A percentile compares a stretch with the other conserved stretches of the same genome.
Evolutionary conservation across 176 grass and related monocot species (phyloP).

Genomic region (Luzula sylvatica): DNA sequence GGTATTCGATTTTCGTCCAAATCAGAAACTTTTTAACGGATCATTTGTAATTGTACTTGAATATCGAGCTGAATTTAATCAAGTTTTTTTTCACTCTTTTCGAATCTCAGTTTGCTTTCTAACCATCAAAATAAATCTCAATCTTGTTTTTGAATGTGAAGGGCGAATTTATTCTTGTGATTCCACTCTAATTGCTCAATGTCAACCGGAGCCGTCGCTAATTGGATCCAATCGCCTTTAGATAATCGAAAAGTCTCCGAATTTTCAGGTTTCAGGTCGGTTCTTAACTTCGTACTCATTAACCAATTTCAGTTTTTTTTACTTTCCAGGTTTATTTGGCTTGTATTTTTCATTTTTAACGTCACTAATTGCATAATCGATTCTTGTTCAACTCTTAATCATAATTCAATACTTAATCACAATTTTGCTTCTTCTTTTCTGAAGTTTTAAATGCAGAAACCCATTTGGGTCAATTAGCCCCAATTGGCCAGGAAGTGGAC

Average conservation of each 20-base stretch:
- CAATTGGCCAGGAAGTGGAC: constrained; percentile 37
- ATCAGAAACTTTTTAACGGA: too few species aligned
- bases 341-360: not conserved
- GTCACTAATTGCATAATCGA: not conserved
- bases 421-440: constrained; percentile 4
- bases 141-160: too few species aligned
- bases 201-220: constrained; percentile 43
- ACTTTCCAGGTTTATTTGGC: not conserved
- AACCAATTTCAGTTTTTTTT: constrained; percentile 4
- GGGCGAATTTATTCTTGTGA: too few species aligned
- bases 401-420: too few species aligned
- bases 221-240: constrained; percentile 54
- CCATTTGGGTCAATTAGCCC: constrained; percentile 47
- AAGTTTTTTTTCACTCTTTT: too few species aligned
- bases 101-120: too few species aligned
- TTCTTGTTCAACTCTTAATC: not conserved
- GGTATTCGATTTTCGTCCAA: too few species aligned
- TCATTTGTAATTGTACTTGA: too few species aligned
- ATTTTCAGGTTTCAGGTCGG: constrained; percentile 53
- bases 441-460: constrained; percentile 49
- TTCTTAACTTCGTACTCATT: too few species aligned
- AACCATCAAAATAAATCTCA: too few species aligned
- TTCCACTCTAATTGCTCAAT: constrained; percentile 17
- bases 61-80: too few species aligned
- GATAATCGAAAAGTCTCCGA: constrained; percentile 35